Evolutionary conservation across 768 basidiomycete genomes (phyloP).

Genomic region (Gyrodon lividus): DNA sequence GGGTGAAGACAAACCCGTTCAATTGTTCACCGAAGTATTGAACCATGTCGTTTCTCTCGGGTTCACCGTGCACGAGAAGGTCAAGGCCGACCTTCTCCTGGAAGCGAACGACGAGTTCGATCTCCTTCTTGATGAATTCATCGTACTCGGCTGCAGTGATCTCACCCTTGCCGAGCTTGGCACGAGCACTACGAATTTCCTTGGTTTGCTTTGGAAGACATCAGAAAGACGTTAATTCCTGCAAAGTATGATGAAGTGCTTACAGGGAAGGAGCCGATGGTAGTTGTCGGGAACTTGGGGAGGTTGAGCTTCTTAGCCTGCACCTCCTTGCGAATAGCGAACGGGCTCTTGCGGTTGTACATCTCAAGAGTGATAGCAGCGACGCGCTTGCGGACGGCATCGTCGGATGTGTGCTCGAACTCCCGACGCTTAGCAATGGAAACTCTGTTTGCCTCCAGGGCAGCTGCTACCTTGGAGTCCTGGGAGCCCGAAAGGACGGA

Average conservation of each 20-base stretch:
- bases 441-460: slow-evolving; percentile 83
- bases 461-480: slow-evolving; percentile 63
- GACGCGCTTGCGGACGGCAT: slow-evolving; percentile 92
- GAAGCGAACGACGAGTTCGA: slow-evolving; percentile 90
- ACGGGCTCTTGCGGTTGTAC: slow-evolving; percentile 87
- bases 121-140: slow-evolving; percentile 97
- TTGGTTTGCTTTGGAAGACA: slow-evolving; percentile 78
- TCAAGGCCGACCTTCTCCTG: slow-evolving; percentile 97
- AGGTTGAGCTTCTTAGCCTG: slow-evolving; percentile 88
- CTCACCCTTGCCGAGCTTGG: slow-evolving; percentile 91
- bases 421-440: slow-evolving; percentile 94
- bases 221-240: slow-evolving; percentile 3
- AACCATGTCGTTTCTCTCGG: slow-evolving; percentile 99
- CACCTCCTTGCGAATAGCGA: slow-evolving; percentile 80
- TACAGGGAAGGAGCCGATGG: slow-evolving; percentile 97
- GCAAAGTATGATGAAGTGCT: slow-evolving; percentile 19
- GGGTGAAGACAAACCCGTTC: slow-evolving; percentile 95
- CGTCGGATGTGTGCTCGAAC: slow-evolving; percentile 92
- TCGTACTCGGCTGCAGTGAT: slow-evolving; percentile 87
- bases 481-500: slow-evolving; percentile 83
- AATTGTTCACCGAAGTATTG: slow-evolving; percentile 99
- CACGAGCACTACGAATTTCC: slow-evolving; percentile 96
- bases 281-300: slow-evolving; percentile 97
- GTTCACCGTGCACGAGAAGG: slow-evolving; percentile 97
- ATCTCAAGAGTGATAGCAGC: slow-evolving; percentile 83